Evolutionary conservation across 2,329 filamentous ascomycete species (phyloP).

Genomic region (Graphium sp.): DNA sequence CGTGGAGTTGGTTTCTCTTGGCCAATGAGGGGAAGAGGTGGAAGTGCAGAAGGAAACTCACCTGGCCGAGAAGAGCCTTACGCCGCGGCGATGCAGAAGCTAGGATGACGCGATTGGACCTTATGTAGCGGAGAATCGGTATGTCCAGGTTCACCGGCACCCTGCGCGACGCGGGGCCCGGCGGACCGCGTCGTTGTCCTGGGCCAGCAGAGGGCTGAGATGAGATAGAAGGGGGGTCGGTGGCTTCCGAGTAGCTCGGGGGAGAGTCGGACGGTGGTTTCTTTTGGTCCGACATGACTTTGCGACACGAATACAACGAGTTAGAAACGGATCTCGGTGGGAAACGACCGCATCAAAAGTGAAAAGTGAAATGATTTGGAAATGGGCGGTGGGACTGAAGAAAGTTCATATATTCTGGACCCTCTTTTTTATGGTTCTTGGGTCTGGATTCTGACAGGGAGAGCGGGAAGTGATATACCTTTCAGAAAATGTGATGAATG

Average conservation of each 20-base stretch:
- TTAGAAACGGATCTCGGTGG: no score
- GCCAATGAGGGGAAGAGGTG: neutral
- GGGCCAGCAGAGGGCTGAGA: conserved; percentile 1
- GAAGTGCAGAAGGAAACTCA: conserved; percentile 12
- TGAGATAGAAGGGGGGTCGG: neutral
- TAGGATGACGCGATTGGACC: conserved; percentile 68
- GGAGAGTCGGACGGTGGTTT: neutral
- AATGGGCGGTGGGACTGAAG: no score
- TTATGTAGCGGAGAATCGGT: conserved; percentile 61
- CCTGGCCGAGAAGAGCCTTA: conserved; percentile 62
- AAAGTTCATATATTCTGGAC: no score
- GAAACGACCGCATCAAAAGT: no score
- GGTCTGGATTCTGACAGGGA: no score
- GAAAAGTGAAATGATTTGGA: no score
- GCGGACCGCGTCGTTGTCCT: no score
- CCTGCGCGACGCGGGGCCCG: conserved; percentile 18
- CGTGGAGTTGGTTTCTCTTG: neutral
- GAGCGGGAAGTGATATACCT: no score
- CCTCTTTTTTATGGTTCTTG: no score
- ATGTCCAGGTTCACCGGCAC: conserved; percentile 56
- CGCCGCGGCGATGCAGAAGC: conserved; percentile 80
- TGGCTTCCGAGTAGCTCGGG: neutral
- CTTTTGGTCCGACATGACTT: conserved; percentile 2
- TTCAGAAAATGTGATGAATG: no score
- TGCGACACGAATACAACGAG: no score